Evolutionary conservation across 768 basidiomycete species (phyloP).

Genomic region (Auriscalpium microsporum): DNA sequence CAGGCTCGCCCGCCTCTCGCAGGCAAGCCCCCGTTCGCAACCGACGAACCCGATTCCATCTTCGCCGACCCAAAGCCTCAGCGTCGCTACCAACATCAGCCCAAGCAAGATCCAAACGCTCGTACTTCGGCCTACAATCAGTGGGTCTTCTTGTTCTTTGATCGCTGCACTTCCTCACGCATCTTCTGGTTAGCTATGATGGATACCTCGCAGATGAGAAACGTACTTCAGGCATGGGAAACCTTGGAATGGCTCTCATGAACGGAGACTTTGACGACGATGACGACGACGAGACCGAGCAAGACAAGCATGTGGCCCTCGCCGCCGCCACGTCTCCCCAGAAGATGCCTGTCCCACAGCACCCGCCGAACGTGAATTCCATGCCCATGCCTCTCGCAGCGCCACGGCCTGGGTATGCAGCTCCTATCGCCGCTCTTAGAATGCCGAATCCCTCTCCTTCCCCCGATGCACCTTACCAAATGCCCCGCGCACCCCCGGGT

Average conservation of each 20-base stretch:
- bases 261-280: constrained; percentile 36
- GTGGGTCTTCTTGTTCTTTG: constrained; percentile 34
- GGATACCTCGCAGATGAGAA: constrained; percentile 40
- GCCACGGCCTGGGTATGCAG: constrained; percentile 67
- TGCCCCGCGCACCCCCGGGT: constrained; percentile 24
- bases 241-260: constrained; percentile 42
- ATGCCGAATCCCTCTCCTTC: constrained; percentile 41
- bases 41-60: constrained; percentile 55
- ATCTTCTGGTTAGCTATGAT: constrained; percentile 43
- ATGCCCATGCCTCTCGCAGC: constrained; percentile 45
- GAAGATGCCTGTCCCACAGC: background rate
- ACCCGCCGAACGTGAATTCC: constrained; percentile 6
- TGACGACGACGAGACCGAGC: constrained; percentile 25
- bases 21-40: constrained; percentile 59
- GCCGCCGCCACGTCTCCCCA: background rate
- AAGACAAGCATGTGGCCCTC: constrained; percentile 15
- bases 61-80: constrained; percentile 41
- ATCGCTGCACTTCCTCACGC: constrained; percentile 6
- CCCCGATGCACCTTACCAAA: constrained; percentile 3
- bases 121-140: constrained; percentile 59
- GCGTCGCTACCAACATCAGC: constrained; percentile 32
- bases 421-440: constrained; percentile 58
- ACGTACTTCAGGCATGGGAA: constrained; percentile 47
- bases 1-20: constrained; percentile 36
- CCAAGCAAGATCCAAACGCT: constrained; percentile 40